Evolutionary conservation across 352 stramenopile species (phyloP), one percentile per base, ranked within the genome.

Genomic region (Bremia lactucae): DNA sequence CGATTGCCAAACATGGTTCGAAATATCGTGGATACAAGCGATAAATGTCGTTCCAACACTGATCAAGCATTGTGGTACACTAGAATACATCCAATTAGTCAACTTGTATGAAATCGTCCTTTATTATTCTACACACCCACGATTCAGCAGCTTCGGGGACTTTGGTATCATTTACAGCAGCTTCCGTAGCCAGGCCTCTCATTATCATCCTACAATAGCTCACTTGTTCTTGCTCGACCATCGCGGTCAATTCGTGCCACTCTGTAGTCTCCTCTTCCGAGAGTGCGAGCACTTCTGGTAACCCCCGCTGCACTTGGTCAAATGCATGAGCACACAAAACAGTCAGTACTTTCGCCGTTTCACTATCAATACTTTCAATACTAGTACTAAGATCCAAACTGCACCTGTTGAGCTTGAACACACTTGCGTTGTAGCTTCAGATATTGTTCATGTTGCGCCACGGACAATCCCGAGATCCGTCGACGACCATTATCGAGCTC

Each of bases 11-110:
- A n/a, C 61, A 65, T 1, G 46, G 45, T 25, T 84, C 59, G 47
- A 79, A 88, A 42, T 69, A 79, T 8, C 62, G 59, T 14, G 72
- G 53, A 50, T 88, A 88, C 25, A 86, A 55, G 21, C 68, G 72
- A 40, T 67, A 67, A 21, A 78, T 62, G 37, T 84, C 66, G 55
- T 88, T 83, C 13, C 54, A 59, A 24, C 67, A 72, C 22, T 62
- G 57, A 7, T 55, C 47, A n/a, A 74, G 21, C 50, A 62, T 62
- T 9, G 49, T 43, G 6, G 68, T 49, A 31, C 72, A 74, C 69
- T 82, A 23, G 37, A 21, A 36, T 46, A 11, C 16, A 4, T 3
- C 11, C 4, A 33, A 1, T 14, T 15, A 6, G 15, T n/a, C n/a
- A 33, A 33, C 28, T 3, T n/a, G n/a, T 10, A 33, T 10, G 11